Conservation (phyloP, 495 filamentous ascomycete genomes). For the Lasiosphaeria miniovina region DNA sequence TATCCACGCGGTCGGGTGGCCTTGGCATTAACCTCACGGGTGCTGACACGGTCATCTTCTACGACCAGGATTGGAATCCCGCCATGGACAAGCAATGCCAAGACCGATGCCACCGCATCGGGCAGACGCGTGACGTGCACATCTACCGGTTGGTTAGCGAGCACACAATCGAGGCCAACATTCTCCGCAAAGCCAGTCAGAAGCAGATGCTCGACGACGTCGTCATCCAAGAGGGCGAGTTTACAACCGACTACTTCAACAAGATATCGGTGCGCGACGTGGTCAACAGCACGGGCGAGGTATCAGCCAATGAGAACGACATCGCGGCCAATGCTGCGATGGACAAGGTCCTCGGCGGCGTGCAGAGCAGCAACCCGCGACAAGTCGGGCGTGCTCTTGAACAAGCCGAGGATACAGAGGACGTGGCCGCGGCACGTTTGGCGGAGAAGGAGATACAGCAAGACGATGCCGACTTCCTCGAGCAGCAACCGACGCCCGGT, state of each 20-base stretch:
- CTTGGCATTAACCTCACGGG: conserved; percentile 96
- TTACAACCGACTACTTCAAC: conserved; percentile 97
- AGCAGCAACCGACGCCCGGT: conserved; percentile 57
- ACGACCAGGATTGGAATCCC: conserved; percentile 99
- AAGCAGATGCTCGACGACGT: conserved; percentile 98
- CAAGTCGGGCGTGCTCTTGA: conserved; percentile 65
- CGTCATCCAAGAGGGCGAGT: conserved; percentile 97
- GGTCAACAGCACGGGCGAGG: conserved; percentile 57
- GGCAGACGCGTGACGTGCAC: conserved; percentile 96
- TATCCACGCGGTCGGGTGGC: conserved; percentile 91
- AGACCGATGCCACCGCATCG: conserved; percentile 95
- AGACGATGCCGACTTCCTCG: conserved; percentile 90
- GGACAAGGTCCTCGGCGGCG: conserved; percentile 74
- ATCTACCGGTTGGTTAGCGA: conserved; percentile 97
- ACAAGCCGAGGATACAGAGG: conserved; percentile 88
- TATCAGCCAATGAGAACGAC: conserved; percentile 55
- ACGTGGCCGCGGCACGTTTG: conserved; percentile 79
- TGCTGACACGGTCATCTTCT: conserved; percentile 98
- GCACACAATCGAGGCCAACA: conserved; percentile 98
- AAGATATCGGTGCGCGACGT: conserved; percentile 71
- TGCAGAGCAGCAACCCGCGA: conserved; percentile 43
- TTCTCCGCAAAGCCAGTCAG: conserved; percentile 91
- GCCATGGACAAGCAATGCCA: conserved; percentile 99
- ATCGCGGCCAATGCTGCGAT: conserved; percentile 74
- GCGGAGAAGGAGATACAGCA: conserved; percentile 87